These are phyloP conservation scores for Candida endomychidarum DNA, from an alignment of 805 yeast species.

Conservation along the genomic window DNA sequence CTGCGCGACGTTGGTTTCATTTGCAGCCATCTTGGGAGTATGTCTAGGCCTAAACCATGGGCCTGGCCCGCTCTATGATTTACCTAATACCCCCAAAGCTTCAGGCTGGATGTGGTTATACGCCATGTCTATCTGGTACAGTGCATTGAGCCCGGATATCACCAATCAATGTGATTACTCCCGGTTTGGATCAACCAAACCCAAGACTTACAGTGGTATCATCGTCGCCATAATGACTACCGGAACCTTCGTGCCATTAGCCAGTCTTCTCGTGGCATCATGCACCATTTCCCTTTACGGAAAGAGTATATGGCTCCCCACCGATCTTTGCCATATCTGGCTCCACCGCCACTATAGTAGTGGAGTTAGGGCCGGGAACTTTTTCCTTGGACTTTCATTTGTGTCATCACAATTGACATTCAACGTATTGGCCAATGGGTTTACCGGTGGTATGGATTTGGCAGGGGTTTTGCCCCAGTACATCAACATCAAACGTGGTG, in stretches of 20 bases:
- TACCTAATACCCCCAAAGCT: slow-evolving; percentile 1
- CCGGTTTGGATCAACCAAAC: slow-evolving; percentile 25
- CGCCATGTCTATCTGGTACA: slow-evolving; percentile 38
- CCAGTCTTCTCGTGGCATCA: slow-evolving; percentile 47
- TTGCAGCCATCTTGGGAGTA: slow-evolving; percentile 36
- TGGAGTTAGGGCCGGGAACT: slow-evolving; percentile 47
- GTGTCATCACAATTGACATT: slow-evolving; percentile 32
- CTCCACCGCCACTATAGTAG: slow-evolving; percentile 35
- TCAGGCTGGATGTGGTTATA: slow-evolving; percentile 42
- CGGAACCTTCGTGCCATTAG: slow-evolving; percentile 46
- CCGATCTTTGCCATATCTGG: slow-evolving; percentile 41
- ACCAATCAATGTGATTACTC: slow-evolving; percentile 41
- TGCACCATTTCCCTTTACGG: slow-evolving; percentile 39
- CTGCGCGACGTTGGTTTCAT: slow-evolving; percentile 28
- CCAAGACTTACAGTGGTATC: slow-evolving; percentile 21
- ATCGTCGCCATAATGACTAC: slow-evolving; percentile 33
- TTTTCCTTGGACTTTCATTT: slow-evolving; percentile 38
- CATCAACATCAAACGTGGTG: slow-evolving; percentile 47
- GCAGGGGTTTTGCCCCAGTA: slow-evolving; percentile 47
- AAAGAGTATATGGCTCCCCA: slow-evolving; percentile 47
- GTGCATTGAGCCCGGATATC: slow-evolving; percentile 38
- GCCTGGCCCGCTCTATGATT: slow-evolving; percentile 22
- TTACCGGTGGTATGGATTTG: slow-evolving; percentile 57
- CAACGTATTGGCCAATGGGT: slow-evolving; percentile 44
- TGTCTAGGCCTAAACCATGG: slow-evolving; percentile 28